Evolutionary conservation across 257 asterid species (phyloP).

Genomic region (Linderniella brevidens): DNA sequence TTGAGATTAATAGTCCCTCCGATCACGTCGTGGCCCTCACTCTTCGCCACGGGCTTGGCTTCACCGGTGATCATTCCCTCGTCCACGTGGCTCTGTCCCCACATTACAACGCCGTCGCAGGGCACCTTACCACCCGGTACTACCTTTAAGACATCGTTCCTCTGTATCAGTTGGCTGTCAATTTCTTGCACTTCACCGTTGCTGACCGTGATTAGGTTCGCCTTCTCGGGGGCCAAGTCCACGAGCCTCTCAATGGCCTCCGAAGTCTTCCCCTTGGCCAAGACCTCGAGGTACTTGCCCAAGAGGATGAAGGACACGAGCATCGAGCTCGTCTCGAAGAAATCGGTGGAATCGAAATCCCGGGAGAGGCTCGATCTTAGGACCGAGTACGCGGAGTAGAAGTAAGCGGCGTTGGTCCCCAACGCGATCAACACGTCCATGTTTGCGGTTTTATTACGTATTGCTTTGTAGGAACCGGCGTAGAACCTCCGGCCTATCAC

Average conservation of each 20-base stretch:
- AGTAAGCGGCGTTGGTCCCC: constrained; percentile 64
- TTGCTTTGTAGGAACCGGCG: constrained; percentile 35
- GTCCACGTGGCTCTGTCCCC: constrained; percentile 3
- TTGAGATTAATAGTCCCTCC: constrained; percentile 2
- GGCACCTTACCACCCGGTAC: constrained; percentile 9
- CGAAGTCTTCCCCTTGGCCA: constrained; percentile 60
- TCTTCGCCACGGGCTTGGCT: constrained; percentile 2
- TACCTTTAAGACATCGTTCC: constrained; percentile 41
- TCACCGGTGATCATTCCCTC: constrained; percentile 6
- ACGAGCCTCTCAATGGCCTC: constrained; percentile 59
- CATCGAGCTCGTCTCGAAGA: constrained; percentile 64
- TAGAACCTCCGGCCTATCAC: constrained; percentile 49
- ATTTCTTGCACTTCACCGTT: constrained; percentile 39
- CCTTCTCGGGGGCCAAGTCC: constrained; percentile 42
- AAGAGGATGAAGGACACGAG: constrained; percentile 47
- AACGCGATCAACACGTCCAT: constrained; percentile 58
- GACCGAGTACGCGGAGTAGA: constrained; percentile 43
- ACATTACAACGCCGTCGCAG: constrained; percentile 1
- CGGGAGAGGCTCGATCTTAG: constrained; percentile 33
- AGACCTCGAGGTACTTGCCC: constrained; percentile 52
- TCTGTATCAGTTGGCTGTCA: constrained; percentile 37
- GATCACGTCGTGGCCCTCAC: neutral
- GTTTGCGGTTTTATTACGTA: constrained; percentile 38
- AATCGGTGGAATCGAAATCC: constrained; percentile 32
- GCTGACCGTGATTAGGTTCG: constrained; percentile 20